phyloP scores from a whole-genome alignment of 169 alveolate genomes.

The Eimeria maxima region DNA sequence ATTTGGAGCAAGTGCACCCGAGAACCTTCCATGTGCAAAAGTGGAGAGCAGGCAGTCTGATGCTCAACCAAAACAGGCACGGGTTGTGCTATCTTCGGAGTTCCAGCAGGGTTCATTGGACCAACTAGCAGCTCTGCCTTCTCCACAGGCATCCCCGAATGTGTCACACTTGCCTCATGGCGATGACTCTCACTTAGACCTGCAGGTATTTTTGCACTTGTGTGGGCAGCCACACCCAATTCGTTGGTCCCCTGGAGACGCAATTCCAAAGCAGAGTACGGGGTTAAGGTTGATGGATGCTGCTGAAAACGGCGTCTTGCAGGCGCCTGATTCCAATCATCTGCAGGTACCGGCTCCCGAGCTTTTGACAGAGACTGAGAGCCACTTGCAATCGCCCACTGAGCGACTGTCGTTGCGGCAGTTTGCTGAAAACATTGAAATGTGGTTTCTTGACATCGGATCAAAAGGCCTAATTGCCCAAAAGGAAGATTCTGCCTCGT shows the following conservation, averaged over 20 bases:
- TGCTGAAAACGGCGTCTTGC: not conserved
- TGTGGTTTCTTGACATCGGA: conserved; percentile 59
- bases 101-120: not conserved
- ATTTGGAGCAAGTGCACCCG: not conserved
- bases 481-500: conserved; percentile 20
- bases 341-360: conserved; percentile 27
- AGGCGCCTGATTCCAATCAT: not conserved
- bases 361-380: conserved; percentile 11
- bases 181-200: conserved; percentile 7
- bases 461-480: not conserved
- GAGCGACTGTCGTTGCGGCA: conserved; percentile 26
- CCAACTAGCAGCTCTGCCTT: not conserved
- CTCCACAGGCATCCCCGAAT: not conserved
- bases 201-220: conserved; percentile 34
- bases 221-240: conserved; percentile 67
- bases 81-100: not conserved
- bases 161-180: not conserved
- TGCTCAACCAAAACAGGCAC: not conserved
- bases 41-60: not conserved
- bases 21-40: not conserved
- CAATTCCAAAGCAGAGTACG: not conserved
- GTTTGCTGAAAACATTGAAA: conserved; percentile 64
- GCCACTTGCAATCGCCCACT: not conserved
- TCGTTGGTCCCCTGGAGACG: conserved; percentile 29
- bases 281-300: not conserved